Evolutionary conservation across 148 eudicot genomes (phyloP), one percentile per base, ranked within the genome.

Genomic region (Euryodendron excelsum): DNA sequence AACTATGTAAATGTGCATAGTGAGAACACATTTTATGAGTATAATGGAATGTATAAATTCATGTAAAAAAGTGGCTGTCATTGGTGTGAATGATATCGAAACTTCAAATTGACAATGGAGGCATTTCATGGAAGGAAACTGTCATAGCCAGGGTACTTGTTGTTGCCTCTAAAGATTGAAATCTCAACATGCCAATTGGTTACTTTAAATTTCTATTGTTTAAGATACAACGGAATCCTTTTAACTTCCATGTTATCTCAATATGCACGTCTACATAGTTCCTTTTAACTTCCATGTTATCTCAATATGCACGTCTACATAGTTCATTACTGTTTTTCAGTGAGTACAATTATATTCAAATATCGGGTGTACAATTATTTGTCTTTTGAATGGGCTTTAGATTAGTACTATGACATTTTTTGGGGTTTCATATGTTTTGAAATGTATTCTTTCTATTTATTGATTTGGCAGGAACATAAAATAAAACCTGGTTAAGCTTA

Each of bases 401-500:
- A 1, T 31, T 55, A 50, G 13, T 34, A 12, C 45, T 48, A 1
- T 48, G 47, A 28, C 17, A 36, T 10, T 10, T 17, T 25, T 64
- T 64, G 59, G 37, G 65, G 34, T 68, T 74, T 80, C 27, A 44
- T 23, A 9, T 15, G 37, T 44, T 15, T 53, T 59, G 34, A 80
- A 69, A 27, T 58, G 69, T 31, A 39, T 41, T 67, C 44, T 67
- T 36, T 66, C 41, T 55, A 34, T 60, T 75, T 59, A 41, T 52
- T 70, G 45, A 68, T 78, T 61, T 81, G 66, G 44, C 85, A 82
- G 81, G 63, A 75, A 67, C 55, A 0, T 10, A 59, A n/a, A 15
- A 15, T 11, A 17, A 53, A 69, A 41, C 17, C 23, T 56, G 20
- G 20, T 30, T 37, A 53, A 65, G 80, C 84, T 74, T 70, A 62